phyloP scores from a whole-genome alignment of 768 basidiomycete genomes.

The Tricholoma matsutake region DNA sequence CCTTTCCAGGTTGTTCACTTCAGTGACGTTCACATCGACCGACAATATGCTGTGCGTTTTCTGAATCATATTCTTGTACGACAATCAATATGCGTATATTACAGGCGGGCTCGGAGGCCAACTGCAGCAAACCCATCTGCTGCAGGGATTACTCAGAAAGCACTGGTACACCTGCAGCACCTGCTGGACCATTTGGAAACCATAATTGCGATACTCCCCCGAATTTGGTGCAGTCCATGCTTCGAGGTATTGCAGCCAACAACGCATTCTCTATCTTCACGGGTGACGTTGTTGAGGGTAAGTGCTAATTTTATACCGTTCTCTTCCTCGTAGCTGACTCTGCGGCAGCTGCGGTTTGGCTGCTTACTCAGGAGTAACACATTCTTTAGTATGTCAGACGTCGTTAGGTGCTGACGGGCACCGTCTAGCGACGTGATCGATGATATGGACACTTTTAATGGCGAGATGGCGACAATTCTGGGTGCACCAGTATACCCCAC shows the following conservation, averaged over 20 bases:
- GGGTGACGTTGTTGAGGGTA: slow-evolving; percentile 60
- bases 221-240: slow-evolving; percentile 47
- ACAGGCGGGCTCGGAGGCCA: slow-evolving; percentile 50
- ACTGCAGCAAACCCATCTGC: slow-evolving; percentile 63
- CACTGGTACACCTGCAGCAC: slow-evolving; percentile 30
- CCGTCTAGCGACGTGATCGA: slow-evolving; percentile 37
- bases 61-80: background rate
- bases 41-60: slow-evolving; percentile 44
- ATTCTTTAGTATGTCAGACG: background rate
- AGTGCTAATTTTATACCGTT: slow-evolving; percentile 11
- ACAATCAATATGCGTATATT: background rate
- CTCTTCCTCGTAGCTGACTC: background rate
- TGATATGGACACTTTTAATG: slow-evolving; percentile 45
- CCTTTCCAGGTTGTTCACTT: slow-evolving; percentile 60
- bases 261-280: slow-evolving; percentile 57
- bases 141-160: slow-evolving; percentile 50
- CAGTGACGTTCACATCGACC: slow-evolving; percentile 62
- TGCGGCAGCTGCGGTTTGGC: slow-evolving; percentile 46
- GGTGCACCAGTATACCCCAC: slow-evolving; percentile 44
- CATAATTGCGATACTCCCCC: slow-evolving; percentile 52
- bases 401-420: background rate
- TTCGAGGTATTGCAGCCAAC: slow-evolving; percentile 38
- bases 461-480: slow-evolving; percentile 40
- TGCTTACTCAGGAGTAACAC: slow-evolving; percentile 40
- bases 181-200: slow-evolving; percentile 50